Conservation (phyloP, 2,329 filamentous ascomycete species). For the Trichophaea hybrida region DNA sequence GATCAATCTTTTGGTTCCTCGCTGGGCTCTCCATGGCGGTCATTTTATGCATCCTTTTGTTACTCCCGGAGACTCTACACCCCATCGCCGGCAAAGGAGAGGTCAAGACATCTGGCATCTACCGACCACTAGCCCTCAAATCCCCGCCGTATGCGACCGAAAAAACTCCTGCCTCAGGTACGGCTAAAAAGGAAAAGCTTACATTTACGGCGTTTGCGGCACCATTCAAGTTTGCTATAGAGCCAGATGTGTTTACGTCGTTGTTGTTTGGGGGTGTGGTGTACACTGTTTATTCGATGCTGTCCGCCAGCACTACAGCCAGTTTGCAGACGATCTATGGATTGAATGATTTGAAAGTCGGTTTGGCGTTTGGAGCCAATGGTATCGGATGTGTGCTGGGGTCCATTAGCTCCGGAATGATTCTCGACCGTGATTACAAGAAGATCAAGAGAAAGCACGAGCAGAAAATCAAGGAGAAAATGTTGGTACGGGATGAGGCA, state of each 20-base stretch:
- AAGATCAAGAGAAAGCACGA: slow-evolving; percentile 25
- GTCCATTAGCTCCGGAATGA: slow-evolving; percentile 32
- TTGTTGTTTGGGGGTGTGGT: slow-evolving; percentile 35
- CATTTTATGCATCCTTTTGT: slow-evolving; percentile 32
- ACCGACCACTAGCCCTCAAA: slow-evolving; percentile 30
- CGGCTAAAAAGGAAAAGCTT: slow-evolving; percentile 25
- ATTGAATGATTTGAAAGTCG: background rate
- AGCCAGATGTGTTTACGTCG: slow-evolving; percentile 37
- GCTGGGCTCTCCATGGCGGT: slow-evolving; percentile 30
- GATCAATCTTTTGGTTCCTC: slow-evolving; percentile 33
- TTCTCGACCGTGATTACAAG: slow-evolving; percentile 34
- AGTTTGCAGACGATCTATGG: slow-evolving; percentile 29
- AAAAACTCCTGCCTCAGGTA: background rate
- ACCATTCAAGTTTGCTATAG: slow-evolving; percentile 33
- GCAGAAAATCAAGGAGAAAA: background rate
- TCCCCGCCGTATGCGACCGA: background rate
- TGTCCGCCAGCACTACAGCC: slow-evolving; percentile 35
- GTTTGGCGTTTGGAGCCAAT: background rate
- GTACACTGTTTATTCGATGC: slow-evolving; percentile 39
- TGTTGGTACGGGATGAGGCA: background rate
- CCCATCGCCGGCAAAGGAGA: slow-evolving; percentile 30
- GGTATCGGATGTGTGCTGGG: slow-evolving; percentile 32
- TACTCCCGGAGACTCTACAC: slow-evolving; percentile 34
- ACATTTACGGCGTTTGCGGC: slow-evolving; percentile 30
- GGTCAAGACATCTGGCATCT: slow-evolving; percentile 31